A percentile compares a stretch with the other conserved stretches of the same genome.
Conservation (phyloP, 345 rosid genomes). For the Citrus mangshanensis region DNA sequence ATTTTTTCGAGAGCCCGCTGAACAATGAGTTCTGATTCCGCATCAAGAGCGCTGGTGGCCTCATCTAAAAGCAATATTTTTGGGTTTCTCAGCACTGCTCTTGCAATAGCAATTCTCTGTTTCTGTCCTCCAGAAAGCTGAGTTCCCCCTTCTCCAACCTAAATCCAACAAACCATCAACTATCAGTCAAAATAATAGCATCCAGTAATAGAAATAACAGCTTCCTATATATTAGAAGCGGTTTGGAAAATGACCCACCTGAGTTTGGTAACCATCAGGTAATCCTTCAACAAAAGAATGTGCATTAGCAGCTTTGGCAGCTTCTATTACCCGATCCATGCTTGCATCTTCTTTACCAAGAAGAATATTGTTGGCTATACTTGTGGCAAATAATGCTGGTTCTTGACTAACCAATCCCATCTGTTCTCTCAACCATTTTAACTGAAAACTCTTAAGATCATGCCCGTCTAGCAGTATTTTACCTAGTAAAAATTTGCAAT, state of each 20-base stretch:
- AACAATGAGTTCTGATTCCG: slow-evolving; percentile 72
- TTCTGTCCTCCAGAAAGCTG: slow-evolving; percentile 97
- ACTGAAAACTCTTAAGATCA: slow-evolving; percentile 48
- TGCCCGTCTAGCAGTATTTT: slow-evolving; percentile 62
- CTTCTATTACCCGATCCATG: slow-evolving; percentile 47
- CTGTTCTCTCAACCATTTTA: slow-evolving; percentile 81
- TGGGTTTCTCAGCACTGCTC: slow-evolving; percentile 81
- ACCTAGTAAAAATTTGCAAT: slow-evolving; percentile 34
- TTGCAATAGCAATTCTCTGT: slow-evolving; percentile 85
- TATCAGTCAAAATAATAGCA: background rate
- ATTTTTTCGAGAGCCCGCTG: slow-evolving; percentile 69
- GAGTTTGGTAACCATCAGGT: slow-evolving; percentile 70
- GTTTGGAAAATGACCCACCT: slow-evolving; percentile 32
- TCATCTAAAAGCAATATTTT: slow-evolving; percentile 78
- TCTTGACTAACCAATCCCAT: slow-evolving; percentile 94
- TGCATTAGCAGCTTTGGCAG: slow-evolving; percentile 81
- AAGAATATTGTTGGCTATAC: slow-evolving; percentile 59
- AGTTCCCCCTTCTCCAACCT: slow-evolving; percentile 96
- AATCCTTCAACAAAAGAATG: slow-evolving; percentile 61
- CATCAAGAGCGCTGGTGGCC: slow-evolving; percentile 90
- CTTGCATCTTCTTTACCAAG: slow-evolving; percentile 63
- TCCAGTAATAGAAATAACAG: background rate
- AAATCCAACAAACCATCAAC: slow-evolving; percentile 14
- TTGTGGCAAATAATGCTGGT: slow-evolving; percentile 80
- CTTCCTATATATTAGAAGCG: background rate